Evolutionary conservation across 1,284 basidiomycete genomes (phyloP).

Genomic region (Waitea zeae): DNA sequence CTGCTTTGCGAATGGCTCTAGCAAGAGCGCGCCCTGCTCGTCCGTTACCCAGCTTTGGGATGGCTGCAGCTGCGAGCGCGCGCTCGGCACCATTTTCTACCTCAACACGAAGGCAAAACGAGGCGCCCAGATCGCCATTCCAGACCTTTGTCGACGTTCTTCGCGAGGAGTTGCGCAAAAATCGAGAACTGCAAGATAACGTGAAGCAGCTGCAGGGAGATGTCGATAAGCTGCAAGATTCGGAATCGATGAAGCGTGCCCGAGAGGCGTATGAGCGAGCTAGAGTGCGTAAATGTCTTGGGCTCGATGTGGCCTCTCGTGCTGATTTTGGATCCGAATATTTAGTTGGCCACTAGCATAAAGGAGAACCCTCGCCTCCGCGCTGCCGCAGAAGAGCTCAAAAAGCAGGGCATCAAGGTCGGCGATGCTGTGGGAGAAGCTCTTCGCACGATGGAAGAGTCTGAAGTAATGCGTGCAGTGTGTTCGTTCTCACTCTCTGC

Average conservation of each 20-base stretch:
- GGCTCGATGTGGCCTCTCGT: background rate
- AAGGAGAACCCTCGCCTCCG: slow-evolving; percentile 90
- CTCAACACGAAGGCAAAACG: slow-evolving; percentile 39
- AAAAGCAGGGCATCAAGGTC: slow-evolving; percentile 80
- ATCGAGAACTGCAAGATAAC: slow-evolving; percentile 88
- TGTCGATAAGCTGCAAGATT: slow-evolving; percentile 93
- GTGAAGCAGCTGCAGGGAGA: slow-evolving; percentile 95
- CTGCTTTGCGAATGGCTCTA: no score
- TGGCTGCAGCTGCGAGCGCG: no score
- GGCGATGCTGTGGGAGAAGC: slow-evolving; percentile 89
- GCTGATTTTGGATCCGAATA: background rate
- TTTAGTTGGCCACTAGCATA: slow-evolving; percentile 79
- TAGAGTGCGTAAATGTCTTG: slow-evolving; percentile 67
- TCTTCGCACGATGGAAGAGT: slow-evolving; percentile 85
- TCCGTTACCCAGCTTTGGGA: no score
- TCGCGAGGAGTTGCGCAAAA: slow-evolving; percentile 84
- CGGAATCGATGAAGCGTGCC: slow-evolving; percentile 20
- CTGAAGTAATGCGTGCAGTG: slow-evolving; percentile 77
- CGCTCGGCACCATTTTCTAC: slow-evolving; percentile 42
- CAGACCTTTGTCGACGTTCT: slow-evolving; percentile 93
- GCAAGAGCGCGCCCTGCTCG: no score
- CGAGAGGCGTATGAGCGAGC: slow-evolving; percentile 86
- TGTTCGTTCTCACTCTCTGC: slow-evolving; percentile 14
- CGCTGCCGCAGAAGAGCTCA: slow-evolving; percentile 83
- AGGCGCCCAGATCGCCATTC: slow-evolving; percentile 81